Percentiles rank a stretch among this genome's conserved stretches.
Evolutionary conservation across 2,329 filamentous ascomycete species (phyloP).

Genomic region (Hortaea sp.): DNA sequence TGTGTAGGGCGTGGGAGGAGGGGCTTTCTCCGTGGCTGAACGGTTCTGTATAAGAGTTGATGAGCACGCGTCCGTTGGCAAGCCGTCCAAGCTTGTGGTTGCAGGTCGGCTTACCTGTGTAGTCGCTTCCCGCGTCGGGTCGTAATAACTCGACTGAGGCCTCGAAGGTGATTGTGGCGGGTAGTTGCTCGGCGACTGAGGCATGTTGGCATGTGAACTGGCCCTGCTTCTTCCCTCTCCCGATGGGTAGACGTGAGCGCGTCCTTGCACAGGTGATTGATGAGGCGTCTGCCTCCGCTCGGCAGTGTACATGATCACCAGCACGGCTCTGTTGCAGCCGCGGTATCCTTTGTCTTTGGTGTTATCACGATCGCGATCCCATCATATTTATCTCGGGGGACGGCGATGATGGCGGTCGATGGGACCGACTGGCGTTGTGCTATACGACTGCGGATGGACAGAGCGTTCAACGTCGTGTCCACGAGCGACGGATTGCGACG

Average conservation of each 20-base stretch:
- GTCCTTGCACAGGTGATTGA: slow-evolving; percentile 24
- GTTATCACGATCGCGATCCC: too few relatives aligned
- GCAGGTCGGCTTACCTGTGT: slow-evolving; percentile 18
- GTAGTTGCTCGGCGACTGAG: slow-evolving; percentile 20
- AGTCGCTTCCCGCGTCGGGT: slow-evolving; percentile 39
- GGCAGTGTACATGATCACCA: background rate
- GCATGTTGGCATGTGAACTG: slow-evolving; percentile 16
- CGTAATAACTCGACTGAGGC: slow-evolving; percentile 38
- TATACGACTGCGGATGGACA: too few relatives aligned
- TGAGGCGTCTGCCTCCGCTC: slow-evolving; percentile 5
- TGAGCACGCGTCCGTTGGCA: slow-evolving; percentile 26
- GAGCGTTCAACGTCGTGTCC: too few relatives aligned
- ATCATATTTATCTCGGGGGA: too few relatives aligned
- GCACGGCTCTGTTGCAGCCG: background rate
- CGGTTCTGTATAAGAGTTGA: slow-evolving; percentile 22
- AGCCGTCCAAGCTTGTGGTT: slow-evolving; percentile 24
- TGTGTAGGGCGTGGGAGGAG: slow-evolving; percentile 11
- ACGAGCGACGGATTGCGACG: too few relatives aligned
- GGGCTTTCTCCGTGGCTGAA: slow-evolving; percentile 9
- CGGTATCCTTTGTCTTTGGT: background rate
- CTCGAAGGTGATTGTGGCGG: slow-evolving; percentile 18
- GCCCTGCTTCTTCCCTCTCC: slow-evolving; percentile 19
- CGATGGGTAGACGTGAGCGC: slow-evolving; percentile 22
- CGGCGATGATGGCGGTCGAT: too few relatives aligned
- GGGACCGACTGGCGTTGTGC: too few relatives aligned